These are phyloP conservation scores for Candida patagonica DNA, from an alignment of 805 yeast genomes.

Conservation along the genomic window DNA sequence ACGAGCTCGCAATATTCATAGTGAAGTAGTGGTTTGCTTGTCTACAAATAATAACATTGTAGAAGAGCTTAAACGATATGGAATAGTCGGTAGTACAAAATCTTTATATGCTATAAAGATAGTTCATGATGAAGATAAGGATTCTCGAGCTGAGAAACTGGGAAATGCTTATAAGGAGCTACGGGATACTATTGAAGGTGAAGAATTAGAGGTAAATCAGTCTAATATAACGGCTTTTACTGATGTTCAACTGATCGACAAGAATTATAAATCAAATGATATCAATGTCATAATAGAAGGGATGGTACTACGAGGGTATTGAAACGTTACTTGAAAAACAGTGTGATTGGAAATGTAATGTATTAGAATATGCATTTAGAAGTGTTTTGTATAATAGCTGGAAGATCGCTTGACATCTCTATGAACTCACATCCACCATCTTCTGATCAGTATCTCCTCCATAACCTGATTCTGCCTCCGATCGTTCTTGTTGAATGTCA, in stretches of 20 bases:
- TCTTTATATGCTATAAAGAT: conserved; percentile 47
- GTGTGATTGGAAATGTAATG: too few species aligned
- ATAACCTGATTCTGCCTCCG: background rate
- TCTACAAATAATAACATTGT: conserved; percentile 47
- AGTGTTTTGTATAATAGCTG: too few species aligned
- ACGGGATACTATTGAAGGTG: conserved; percentile 11
- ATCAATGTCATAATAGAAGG: conserved; percentile 14
- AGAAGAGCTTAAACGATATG: conserved; percentile 65
- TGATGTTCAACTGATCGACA: conserved; percentile 9
- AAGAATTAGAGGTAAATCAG: conserved; percentile 7
- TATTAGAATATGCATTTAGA: too few species aligned
- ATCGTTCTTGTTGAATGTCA: conserved; percentile 49
- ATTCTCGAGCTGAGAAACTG: conserved; percentile 15
- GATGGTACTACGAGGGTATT: conserved; percentile 15
- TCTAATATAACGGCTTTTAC: conserved; percentile 7
- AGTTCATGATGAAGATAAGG: conserved; percentile 10
- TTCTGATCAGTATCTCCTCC: conserved; percentile 1
- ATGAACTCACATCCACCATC: background rate
- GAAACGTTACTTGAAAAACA: too few species aligned
- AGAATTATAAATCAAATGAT: conserved; percentile 13
- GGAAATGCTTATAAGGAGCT: conserved; percentile 13
- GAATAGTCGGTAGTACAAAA: conserved; percentile 43
- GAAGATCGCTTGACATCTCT: too few species aligned
- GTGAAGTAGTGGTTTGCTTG: conserved; percentile 61
- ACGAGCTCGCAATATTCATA: conserved; percentile 58